Evolutionary conservation across 306 rosid species (phyloP).

Genomic region (Malus asiatica): DNA sequence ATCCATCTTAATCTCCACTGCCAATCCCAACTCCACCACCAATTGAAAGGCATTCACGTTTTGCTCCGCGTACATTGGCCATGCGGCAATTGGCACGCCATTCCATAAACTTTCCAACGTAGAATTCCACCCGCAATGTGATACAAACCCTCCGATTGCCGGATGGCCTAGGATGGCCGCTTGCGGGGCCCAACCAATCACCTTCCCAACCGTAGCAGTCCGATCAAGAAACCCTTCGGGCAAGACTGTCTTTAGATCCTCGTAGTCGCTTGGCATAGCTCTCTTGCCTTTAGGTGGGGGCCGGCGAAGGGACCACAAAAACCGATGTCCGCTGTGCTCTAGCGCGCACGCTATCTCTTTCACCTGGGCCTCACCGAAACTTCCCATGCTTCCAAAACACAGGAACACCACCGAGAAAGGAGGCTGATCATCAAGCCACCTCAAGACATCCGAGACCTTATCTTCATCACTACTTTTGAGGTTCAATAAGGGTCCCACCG

Average conservation of each 20-base stretch:
- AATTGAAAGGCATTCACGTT: slow-evolving; percentile 7
- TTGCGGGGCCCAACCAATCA: slow-evolving; percentile 22
- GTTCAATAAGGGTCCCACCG: slow-evolving; percentile 4
- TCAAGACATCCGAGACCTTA: neutral
- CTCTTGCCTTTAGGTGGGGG: neutral
- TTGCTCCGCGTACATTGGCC: slow-evolving; percentile 27
- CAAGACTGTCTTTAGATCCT: neutral
- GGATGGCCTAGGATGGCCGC: slow-evolving; percentile 5
- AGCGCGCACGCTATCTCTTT: slow-evolving; percentile 15
- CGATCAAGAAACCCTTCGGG: slow-evolving; percentile 17
- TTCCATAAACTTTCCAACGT: slow-evolving; percentile 15
- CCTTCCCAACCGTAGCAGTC: neutral
- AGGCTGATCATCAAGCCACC: slow-evolving; percentile 16
- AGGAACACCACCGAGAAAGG: slow-evolving; percentile 5
- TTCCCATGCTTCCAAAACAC: slow-evolving; percentile 30
- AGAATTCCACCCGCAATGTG: slow-evolving; percentile 31
- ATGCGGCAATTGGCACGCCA: slow-evolving; percentile 20
- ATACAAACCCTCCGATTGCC: slow-evolving; percentile 18
- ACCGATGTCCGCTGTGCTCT: slow-evolving; percentile 2
- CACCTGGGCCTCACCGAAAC: slow-evolving; percentile 12
- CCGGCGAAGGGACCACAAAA: slow-evolving; percentile 18
- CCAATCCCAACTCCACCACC: slow-evolving; percentile 13
- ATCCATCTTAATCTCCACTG: slow-evolving; percentile 2
- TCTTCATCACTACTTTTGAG: neutral
- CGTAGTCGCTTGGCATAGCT: neutral